Base-by-base conservation (phyloP, 768 basidiomycete genomes). In the Termitomyces sp. region DNA sequence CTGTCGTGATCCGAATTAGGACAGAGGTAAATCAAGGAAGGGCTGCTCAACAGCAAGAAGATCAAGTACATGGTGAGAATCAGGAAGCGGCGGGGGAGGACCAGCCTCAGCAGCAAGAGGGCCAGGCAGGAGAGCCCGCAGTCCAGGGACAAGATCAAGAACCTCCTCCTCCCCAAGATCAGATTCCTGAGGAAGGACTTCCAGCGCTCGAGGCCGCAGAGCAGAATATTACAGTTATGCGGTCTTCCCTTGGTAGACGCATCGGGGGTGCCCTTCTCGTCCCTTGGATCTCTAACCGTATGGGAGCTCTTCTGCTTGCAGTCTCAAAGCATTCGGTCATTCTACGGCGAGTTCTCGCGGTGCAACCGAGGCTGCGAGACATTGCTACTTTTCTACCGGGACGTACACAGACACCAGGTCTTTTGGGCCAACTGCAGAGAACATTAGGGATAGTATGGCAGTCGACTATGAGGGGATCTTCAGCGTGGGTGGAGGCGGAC, bases 211-310 rank as follows among this genome's bases (percentile, higher is more conserved):
- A 70, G 52, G 86, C 79, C 2, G 85, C 85, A 1, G 81, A 85
- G 63, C 80, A 82, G 61, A 79, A 82, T 44, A 80, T 88, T 55
- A 78, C 80, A 44, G 72, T 85, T 63, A 81, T 82, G 20, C 78
- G 82, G 18, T 75, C 81, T 18, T 84, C 86, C 0, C 66, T 90
- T 4, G 89, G 89, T 1, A 81, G 88, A 13, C 74, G 82, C 64
- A 70, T 92, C 50, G 87, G 85, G 23, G 88, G 89, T 4, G 88
- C 89, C 0, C 72, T 92, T 18, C 72, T 87, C 59, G 76, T 88
- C 53, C 90, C 90, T 0, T 79, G 79, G 8, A 82, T 92, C 63
- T 80, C 90, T 23, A 83, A 74, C 50, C 64, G 76, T 49, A 88
- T 89, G 87, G 90, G 90, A 0, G 66, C 72, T 10, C 62, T 88